Evolutionary conservation across 2,329 filamentous ascomycete species (phyloP).

Genomic region (Hypoxylon sp.): DNA sequence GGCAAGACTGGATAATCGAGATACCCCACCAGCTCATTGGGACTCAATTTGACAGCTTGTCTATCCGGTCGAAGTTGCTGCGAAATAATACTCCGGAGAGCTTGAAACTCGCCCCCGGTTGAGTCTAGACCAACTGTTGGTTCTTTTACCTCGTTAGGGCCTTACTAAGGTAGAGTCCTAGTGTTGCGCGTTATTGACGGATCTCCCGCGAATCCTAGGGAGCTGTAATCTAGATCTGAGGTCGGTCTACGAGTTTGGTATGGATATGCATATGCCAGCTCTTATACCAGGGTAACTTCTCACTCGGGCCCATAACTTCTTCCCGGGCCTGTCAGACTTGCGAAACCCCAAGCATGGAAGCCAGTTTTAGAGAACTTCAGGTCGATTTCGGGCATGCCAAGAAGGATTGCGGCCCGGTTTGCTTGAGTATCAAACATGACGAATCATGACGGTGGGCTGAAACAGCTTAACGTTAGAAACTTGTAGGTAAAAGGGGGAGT

Average conservation of each 20-base stretch:
- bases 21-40: neutral
- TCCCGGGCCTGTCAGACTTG: neutral
- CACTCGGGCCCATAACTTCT: neutral
- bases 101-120: neutral
- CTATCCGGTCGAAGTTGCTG: neutral
- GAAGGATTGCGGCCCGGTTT: neutral
- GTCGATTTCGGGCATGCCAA: neutral
- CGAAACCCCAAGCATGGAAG: constrained; percentile 2
- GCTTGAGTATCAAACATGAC: neutral
- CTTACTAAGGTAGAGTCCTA: neutral
- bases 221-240: constrained; percentile 6
- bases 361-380: neutral
- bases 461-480: neutral
- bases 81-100: neutral
- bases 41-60: neutral
- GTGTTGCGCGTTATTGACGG: neutral
- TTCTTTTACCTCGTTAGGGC: neutral
- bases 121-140: neutral
- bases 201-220: constrained; percentile 2
- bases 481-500: neutral
- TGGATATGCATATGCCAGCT: neutral
- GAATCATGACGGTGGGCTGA: neutral
- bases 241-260: constrained; percentile 16
- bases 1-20: neutral
- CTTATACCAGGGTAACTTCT: neutral